A percentile compares a stretch with the other conserved stretches of the same genome.
These are phyloP conservation scores for Apiospora malaysiana DNA, from an alignment of 2,329 filamentous ascomycete species.

Conservation along the genomic window DNA sequence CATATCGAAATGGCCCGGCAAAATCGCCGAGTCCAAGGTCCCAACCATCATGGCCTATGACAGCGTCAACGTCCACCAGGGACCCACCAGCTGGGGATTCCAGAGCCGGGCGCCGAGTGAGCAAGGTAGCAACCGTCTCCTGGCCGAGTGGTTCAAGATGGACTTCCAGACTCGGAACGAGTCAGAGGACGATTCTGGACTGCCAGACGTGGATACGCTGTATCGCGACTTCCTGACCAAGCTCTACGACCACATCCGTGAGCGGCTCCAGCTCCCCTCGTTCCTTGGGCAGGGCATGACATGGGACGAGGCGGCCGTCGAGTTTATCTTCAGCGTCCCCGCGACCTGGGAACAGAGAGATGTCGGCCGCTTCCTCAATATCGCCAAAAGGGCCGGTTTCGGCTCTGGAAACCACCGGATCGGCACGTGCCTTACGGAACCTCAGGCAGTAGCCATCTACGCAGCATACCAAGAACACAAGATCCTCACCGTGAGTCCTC, in stretches of 20 bases:
- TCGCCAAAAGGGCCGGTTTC: background rate
- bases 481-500: background rate
- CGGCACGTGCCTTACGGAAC: background rate
- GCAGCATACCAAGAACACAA: background rate
- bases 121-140: background rate
- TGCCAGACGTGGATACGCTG: background rate
- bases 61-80: too few relatives aligned
- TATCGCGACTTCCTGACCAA: background rate
- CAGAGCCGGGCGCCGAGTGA: background rate
- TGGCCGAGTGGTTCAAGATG: background rate
- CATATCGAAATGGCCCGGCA: too few relatives aligned
- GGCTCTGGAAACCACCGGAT: background rate
- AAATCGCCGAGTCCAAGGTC: too few relatives aligned
- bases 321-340: background rate
- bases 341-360: background rate
- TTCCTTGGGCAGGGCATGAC: background rate
- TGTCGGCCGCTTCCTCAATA: background rate
- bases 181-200: background rate
- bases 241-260: background rate
- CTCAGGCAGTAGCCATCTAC: background rate
- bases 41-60: too few relatives aligned
- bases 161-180: background rate
- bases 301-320: background rate
- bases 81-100: background rate
- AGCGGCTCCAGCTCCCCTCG: background rate